Evolutionary conservation across 179 eudicot genomes (phyloP).

Genomic region (Camellia oleifera): DNA sequence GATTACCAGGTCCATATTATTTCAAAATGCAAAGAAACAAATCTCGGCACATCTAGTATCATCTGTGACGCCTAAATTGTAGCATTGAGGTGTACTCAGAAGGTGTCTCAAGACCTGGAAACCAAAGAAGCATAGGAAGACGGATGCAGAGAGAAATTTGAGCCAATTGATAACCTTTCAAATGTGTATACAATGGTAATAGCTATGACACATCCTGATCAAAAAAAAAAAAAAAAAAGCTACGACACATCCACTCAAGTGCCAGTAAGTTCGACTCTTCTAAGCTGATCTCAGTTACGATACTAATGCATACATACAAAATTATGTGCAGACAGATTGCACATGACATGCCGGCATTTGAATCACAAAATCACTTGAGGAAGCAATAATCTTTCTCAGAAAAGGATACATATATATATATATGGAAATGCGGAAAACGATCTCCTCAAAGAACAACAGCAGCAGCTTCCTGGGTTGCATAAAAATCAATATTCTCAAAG

Average conservation of each 20-base stretch:
- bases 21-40: too few species aligned
- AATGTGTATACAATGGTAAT: background rate
- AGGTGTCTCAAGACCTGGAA: background rate
- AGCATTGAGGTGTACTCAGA: too few species aligned
- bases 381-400: background rate
- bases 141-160: background rate
- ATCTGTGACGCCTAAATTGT: too few species aligned
- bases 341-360: constrained; percentile 1
- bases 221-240: background rate
- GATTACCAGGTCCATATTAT: too few species aligned
- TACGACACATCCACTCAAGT: background rate
- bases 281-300: constrained; percentile 5
- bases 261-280: background rate
- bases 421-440: background rate
- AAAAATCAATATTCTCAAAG: background rate
- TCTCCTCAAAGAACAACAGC: constrained; percentile 8
- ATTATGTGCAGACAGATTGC: constrained; percentile 10
- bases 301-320: constrained; percentile 18
- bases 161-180: background rate
- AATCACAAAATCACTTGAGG: background rate
- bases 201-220: background rate
- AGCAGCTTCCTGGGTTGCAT: constrained; percentile 18
- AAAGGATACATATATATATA: too few species aligned
- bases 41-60: too few species aligned
- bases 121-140: constrained; percentile 1